Conservation (phyloP, 176 grass and related monocot genomes). For the Carex myosuroides region DNA sequence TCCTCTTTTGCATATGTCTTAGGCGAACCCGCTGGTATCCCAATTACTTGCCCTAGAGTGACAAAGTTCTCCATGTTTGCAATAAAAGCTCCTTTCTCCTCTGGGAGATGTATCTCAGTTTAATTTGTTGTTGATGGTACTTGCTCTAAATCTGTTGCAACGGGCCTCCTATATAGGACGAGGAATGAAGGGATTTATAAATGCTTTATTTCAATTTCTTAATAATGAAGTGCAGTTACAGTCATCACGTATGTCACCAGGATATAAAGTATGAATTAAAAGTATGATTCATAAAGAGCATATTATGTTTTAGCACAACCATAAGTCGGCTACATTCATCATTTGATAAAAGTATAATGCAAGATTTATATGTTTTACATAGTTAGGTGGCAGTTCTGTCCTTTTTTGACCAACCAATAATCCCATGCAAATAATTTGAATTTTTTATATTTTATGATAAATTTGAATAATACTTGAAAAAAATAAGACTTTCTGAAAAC, state of each 20-base stretch:
- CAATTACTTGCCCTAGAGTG: slow-evolving; percentile 37
- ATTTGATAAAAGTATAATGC: background rate
- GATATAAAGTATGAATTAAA: background rate
- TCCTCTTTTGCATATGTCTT: slow-evolving; percentile 53
- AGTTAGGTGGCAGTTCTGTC: background rate
- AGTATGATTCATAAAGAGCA: background rate
- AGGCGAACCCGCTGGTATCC: slow-evolving; percentile 38
- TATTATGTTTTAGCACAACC: background rate
- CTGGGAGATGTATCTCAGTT: background rate
- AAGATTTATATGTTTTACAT: background rate
- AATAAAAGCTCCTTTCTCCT: slow-evolving; percentile 23
- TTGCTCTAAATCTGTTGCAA: background rate
- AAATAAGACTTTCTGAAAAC: background rate
- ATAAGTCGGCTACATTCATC: background rate
- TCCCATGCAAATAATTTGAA: background rate
- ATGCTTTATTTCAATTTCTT: background rate
- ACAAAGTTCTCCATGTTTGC: background rate
- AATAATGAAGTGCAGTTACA: background rate
- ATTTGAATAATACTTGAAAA: background rate
- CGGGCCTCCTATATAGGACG: background rate
- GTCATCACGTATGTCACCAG: background rate
- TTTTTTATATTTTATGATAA: background rate
- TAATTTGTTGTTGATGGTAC: background rate
- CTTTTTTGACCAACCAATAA: background rate
- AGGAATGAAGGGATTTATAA: background rate